Conservation (phyloP, 179 eudicot genomes). For the Pouteria campechiana region DNA sequence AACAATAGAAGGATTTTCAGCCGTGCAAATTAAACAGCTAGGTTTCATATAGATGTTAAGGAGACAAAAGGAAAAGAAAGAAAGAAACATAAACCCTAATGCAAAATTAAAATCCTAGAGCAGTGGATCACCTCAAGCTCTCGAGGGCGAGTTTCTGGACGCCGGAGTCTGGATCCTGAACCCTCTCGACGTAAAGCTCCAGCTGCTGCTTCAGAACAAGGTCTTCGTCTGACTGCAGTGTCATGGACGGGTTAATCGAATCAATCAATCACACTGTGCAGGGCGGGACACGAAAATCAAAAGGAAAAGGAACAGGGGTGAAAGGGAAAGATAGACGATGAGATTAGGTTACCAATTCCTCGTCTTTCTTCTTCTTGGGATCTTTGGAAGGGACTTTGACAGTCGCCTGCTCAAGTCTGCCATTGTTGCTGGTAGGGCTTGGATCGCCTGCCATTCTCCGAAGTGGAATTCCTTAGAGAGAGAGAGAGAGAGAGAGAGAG, state of each 20-base stretch:
- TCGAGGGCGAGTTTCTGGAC: conserved; percentile 79
- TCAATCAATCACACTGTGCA: background rate
- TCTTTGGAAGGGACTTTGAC: conserved; percentile 61
- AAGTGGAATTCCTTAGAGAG: conserved; percentile 35
- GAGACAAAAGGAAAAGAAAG: background rate
- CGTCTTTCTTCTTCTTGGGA: conserved; percentile 81
- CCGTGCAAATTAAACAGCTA: no score
- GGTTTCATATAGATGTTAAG: no score
- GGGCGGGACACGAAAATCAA: background rate
- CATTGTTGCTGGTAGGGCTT: conserved; percentile 6
- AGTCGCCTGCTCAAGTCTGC: conserved; percentile 44
- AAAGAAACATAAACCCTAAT: background rate
- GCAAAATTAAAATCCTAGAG: background rate
- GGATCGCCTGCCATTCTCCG: no score
- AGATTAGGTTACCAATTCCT: conserved; percentile 57
- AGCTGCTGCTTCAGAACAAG: conserved; percentile 91
- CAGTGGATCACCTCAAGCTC: conserved; percentile 65
- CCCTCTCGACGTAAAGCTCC: conserved; percentile 82
- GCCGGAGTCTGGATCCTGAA: conserved; percentile 67
- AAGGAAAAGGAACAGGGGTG: background rate
- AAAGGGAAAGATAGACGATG: background rate
- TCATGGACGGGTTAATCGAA: background rate
- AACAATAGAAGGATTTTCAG: no score
- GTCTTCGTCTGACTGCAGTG: conserved; percentile 83
- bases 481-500: conserved; percentile 10